Base-by-base conservation (phyloP, 75 land plant genomes). In the Selaginella moellendorffii region DNA sequence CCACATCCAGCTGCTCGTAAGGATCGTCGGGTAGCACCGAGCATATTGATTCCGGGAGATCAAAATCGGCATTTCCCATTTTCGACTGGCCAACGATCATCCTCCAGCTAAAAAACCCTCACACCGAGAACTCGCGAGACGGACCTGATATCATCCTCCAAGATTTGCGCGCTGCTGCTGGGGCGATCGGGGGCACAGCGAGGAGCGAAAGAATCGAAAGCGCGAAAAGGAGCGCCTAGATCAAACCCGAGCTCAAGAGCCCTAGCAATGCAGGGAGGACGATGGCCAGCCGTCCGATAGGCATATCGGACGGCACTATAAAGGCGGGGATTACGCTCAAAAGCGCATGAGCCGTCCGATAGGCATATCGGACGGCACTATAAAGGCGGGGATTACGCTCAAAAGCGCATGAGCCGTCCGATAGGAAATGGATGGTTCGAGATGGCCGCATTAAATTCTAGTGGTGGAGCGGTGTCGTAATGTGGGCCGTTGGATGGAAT, bases 1-100 rank as follows among this genome's bases (percentile, higher is more conserved):
- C 93, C 51, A 88, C 67, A 66, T 88, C 93, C 65, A 88, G 82
- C 78, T 88, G 93, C 12, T 88, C 93, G 63, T 82, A 88, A 0
- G 93, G 93, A 64, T 88, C 89, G 53, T 73, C 70, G 26, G 93
- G 93, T 0, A 88, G 81, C 60, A 85, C 81, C 24, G 84, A 63
- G 25, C 85, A 69, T 1, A 88, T 71, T 73, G 75, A 78, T 18
- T 85, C 86, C 53, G 86, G 77, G n/a, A 88, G 67, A 30, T 80
- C 53, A 14, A 36, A 36, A 36, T 36, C 46, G 10, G 46, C 46
- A 36, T 36, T 36, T 36, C 46, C 46, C 46, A 36, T 36, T 5
- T 14, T 36, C 14, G 46, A 14, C 5, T 36, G 46, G 46, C 14
- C 14, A 5, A 36, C 10, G 46, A 36, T 36, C 46, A 36, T 36